phyloP scores from a whole-genome alignment of 2,329 filamentous ascomycete species.

The Monilinia aucupariae region DNA sequence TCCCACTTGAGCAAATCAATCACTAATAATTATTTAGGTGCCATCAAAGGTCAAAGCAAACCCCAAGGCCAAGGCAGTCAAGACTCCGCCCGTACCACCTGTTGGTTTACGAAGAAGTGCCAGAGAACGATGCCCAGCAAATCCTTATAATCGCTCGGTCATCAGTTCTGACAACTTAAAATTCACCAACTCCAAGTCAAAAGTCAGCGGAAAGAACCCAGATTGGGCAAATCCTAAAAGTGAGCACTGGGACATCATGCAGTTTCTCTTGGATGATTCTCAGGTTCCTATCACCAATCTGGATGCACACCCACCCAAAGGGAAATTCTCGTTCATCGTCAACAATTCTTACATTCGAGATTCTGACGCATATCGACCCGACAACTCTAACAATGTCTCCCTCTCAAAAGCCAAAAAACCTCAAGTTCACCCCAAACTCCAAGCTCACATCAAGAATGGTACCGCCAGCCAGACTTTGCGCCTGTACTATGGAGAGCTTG shows the following conservation, averaged over 20 bases:
- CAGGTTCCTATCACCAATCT: background rate
- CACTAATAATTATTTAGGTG: background rate
- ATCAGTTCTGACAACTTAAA: background rate
- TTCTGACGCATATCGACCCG: background rate
- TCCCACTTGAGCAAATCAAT: background rate
- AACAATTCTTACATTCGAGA: background rate
- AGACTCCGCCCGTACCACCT: background rate
- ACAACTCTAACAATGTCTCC: background rate
- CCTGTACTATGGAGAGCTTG: slow-evolving; percentile 23
- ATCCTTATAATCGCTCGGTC: background rate
- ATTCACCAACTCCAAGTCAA: background rate
- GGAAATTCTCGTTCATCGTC: background rate
- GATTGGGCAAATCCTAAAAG: slow-evolving; percentile 26
- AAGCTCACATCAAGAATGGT: slow-evolving; percentile 24
- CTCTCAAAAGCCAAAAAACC: background rate
- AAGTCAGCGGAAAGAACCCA: background rate
- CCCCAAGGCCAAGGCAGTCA: background rate
- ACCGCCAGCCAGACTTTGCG: slow-evolving; percentile 18
- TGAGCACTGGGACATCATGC: slow-evolving; percentile 23
- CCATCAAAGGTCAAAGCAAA: background rate
- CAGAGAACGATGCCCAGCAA: background rate
- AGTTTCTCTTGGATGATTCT: slow-evolving; percentile 20
- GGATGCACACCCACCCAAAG: slow-evolving; percentile 6
- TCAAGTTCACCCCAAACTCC: slow-evolving; percentile 27
- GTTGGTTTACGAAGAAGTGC: slow-evolving; percentile 3